Percentiles rank a stretch among this genome's conserved stretches.
phyloP scores from a whole-genome alignment of 2,329 filamentous ascomycete genomes.

The Curvularia sp. region DNA sequence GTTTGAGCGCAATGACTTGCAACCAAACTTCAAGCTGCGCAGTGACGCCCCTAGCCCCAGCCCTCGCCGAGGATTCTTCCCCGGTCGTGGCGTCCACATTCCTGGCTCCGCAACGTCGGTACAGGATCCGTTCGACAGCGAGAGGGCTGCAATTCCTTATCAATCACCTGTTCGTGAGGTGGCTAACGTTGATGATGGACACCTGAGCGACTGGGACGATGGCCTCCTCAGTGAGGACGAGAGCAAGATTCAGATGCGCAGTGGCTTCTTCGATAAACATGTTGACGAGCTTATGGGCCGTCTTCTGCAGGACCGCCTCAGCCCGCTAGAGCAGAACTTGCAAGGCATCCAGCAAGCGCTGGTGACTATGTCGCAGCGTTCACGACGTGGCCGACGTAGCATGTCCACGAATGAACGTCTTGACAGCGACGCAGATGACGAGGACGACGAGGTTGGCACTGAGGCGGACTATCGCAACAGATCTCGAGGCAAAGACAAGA shows the following conservation, averaged over 20 bases:
- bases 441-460: conserved; percentile 74
- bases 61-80: conserved; percentile 60
- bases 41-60: conserved; percentile 78
- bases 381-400: conserved; percentile 65
- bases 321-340: conserved; percentile 81
- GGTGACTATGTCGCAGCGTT: conserved; percentile 61
- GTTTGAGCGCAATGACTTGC: conserved; percentile 42
- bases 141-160: conserved; percentile 62
- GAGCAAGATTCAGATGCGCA: conserved; percentile 79
- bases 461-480: conserved; percentile 67
- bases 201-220: conserved; percentile 91
- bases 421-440: conserved; percentile 93
- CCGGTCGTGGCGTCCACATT: conserved; percentile 26
- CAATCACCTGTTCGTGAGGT: conserved; percentile 68
- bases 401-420: conserved; percentile 69
- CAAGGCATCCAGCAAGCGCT: conserved; percentile 76
- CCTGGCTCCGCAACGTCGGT: conserved; percentile 47
- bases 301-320: conserved; percentile 76
- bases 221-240: conserved; percentile 78
- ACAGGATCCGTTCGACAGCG: conserved; percentile 68
- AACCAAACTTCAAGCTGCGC: conserved; percentile 56
- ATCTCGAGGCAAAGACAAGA: conserved; percentile 80
- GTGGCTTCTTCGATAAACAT: conserved; percentile 87
- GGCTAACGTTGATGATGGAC: conserved; percentile 67
- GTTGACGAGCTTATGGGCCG: conserved; percentile 85